Base-by-base conservation (phyloP, 257 asterid genomes). In the Solanum dulcamara region DNA sequence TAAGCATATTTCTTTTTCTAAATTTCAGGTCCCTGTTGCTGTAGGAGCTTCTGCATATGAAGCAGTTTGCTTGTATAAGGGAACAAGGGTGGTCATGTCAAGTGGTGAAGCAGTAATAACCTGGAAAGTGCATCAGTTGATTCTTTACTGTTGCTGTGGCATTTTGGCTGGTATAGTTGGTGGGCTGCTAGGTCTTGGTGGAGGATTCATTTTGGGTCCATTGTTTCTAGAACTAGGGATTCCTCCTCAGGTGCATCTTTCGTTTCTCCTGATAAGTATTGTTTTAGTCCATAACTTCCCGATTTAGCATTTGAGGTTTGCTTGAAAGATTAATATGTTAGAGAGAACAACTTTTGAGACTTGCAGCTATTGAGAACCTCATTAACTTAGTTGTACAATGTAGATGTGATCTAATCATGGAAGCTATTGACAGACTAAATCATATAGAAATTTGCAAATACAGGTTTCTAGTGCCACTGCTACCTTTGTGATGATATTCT, bases 391-490 rank as follows among this genome's bases (percentile, higher is more conserved):
- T 33, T 33, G 2, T 33, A 33, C 37, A 33, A 33, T 4, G 4
- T 33, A 33, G 37, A 33, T 33, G 37, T 37, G 42, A 6, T 37
- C 42, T 6, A 38, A 6, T 38, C 42, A 38, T 38, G 48, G 79
- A 35, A 70, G 79, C 20, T 2, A 17, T 18, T 70, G 28, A 4
- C 28, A 70, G 10, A 70, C 79, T 70, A 70, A 70, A 20, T 37
- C 48, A 20, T 35, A 35, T 17, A 33, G 12, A 13, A 28, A 77
- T 77, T 77, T 77, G 83, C 37, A 62, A 67, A 83, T 80, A 82
- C 89, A 92, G 95, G 94, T 89, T 12, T 90, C 96, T 42, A 92
- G 94, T 85, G 94, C 96, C 66, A 92, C 96, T 10, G 91, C 96
- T 67, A 91, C 94, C 24, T 84, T 92, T 37, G 86, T 89, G 51